Evolutionary conservation across 768 basidiomycete genomes (phyloP), one percentile per base, ranked within the genome.

Genomic region (Scleroderma citrinum): DNA sequence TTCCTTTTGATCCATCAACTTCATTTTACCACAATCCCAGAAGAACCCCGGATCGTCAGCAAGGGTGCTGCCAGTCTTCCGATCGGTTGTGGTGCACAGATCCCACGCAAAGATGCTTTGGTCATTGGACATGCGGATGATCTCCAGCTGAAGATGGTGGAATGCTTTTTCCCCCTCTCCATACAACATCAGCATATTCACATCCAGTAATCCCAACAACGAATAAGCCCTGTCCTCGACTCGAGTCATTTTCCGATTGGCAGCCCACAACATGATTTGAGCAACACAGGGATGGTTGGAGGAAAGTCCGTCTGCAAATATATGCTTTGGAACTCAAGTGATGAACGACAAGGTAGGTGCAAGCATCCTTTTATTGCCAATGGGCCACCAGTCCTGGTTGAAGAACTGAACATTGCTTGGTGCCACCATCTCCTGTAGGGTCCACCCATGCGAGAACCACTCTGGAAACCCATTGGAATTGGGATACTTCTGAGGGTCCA

Each of bases 371-470:
- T 31, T 35, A 50, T 26, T 38, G 34, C 19, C 46, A 31, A 13
- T 36, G n/a, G 19, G 19, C 2, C 20, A 31, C 59, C 59, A 60
- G 26, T 56, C 26, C 40, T 14, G 24, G n/a, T 34, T 34, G 34
- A 54, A 56, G 40, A 60, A 58, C 19, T 40, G 49, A 31, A 60
- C 38, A 34, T 39, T 21, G 26, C 38, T 30, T 12, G 57, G 58
- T 19, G 59, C 59, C 5, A 58, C 44, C 11, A 54, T 36, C 32
- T 54, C 50, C 32, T 52, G 41, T 16, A 43, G 16, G n/a, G 41
- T 43, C 50, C 37, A 60, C 17, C 59, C 57, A 38, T 52, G 50
- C 20, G 35, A 30, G 36, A 60, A 60, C 55, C 55, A 60, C 12
- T 26, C 43, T 29, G 32, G 50, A 21, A 16, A 41, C 14, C 34